Percentiles rank a stretch among this genome's conserved stretches.
Conservation (phyloP, 805 yeast genomes). For the Starmera caribaea region DNA sequence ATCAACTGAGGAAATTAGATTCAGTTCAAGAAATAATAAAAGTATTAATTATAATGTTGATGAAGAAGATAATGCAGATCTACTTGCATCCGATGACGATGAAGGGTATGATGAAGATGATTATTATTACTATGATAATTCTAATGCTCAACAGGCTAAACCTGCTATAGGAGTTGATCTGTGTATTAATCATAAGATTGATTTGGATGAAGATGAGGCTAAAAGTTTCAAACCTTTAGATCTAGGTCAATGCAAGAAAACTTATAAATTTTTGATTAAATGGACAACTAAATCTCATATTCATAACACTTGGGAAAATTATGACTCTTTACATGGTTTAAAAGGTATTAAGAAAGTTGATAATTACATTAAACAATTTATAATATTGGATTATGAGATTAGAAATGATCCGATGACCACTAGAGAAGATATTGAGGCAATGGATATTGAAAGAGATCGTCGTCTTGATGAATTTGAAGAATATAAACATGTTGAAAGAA, state of each 20-base stretch:
- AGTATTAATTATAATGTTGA: slow-evolving; percentile 74
- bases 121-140: slow-evolving; percentile 14
- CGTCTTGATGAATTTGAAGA: slow-evolving; percentile 76
- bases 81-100: slow-evolving; percentile 24
- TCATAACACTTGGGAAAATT: slow-evolving; percentile 91
- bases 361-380: slow-evolving; percentile 74
- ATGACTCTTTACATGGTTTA: slow-evolving; percentile 30
- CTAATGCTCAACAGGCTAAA: slow-evolving; percentile 12
- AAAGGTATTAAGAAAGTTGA: slow-evolving; percentile 84
- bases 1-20: slow-evolving; percentile 45
- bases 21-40: slow-evolving; percentile 58
- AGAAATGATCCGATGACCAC: slow-evolving; percentile 76
- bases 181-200: slow-evolving; percentile 47
- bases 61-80: slow-evolving; percentile 38
- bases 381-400: slow-evolving; percentile 65
- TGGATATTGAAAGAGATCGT: slow-evolving; percentile 87
- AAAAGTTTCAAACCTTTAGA: slow-evolving; percentile 17
- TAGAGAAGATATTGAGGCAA: slow-evolving; percentile 83
- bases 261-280: slow-evolving; percentile 58
- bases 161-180: slow-evolving; percentile 28
- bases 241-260: slow-evolving; percentile 45
- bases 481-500: slow-evolving; percentile 79
- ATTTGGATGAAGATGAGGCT: slow-evolving; percentile 17
- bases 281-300: slow-evolving; percentile 86
- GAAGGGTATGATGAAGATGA: slow-evolving; percentile 15